phyloP scores from a whole-genome alignment of 2,329 filamentous ascomycete genomes.

The Cyclaneusma minus region DNA sequence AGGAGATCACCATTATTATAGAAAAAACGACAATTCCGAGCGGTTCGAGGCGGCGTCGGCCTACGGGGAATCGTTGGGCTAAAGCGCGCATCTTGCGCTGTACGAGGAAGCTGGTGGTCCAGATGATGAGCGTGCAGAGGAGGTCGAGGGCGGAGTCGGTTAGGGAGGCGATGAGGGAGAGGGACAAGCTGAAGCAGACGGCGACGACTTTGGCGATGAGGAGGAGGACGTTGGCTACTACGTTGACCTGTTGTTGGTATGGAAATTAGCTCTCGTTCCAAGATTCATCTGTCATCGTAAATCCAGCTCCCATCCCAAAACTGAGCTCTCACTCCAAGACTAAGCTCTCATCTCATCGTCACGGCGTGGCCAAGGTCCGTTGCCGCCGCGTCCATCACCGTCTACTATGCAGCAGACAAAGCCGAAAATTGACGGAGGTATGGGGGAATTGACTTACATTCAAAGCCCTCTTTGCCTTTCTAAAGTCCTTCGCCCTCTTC shows the following conservation, averaged over 20 bases:
- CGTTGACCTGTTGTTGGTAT: constrained; percentile 34
- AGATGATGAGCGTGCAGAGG: constrained; percentile 43
- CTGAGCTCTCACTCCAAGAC: no score
- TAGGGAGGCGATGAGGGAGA: constrained; percentile 42
- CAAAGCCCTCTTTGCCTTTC: constrained; percentile 38
- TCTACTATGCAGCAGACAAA: no score
- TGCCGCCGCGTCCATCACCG: no score
- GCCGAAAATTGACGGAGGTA: no score
- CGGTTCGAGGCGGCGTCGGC: constrained; percentile 35
- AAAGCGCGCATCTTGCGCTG: constrained; percentile 36
- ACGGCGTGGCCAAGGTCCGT: no score
- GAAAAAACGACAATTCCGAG: constrained; percentile 43
- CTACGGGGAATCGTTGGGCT: constrained; percentile 37
- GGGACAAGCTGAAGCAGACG: constrained; percentile 34
- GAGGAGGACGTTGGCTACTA: constrained; percentile 38
- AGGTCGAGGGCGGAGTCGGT: constrained; percentile 42
- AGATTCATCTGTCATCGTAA: no score
- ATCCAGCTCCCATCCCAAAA: no score
- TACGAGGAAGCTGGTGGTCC: constrained; percentile 38
- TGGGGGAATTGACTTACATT: no score
- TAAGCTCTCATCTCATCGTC: no score
- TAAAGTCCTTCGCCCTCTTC: constrained; percentile 27
- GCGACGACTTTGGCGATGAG: constrained; percentile 36
- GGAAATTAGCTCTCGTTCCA: no score
- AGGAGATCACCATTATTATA: constrained; percentile 46